A percentile compares a stretch with the other conserved stretches of the same genome.
These are phyloP conservation scores for Citrus cavaleriei DNA, from an alignment of 345 rosid species.

Conservation along the genomic window DNA sequence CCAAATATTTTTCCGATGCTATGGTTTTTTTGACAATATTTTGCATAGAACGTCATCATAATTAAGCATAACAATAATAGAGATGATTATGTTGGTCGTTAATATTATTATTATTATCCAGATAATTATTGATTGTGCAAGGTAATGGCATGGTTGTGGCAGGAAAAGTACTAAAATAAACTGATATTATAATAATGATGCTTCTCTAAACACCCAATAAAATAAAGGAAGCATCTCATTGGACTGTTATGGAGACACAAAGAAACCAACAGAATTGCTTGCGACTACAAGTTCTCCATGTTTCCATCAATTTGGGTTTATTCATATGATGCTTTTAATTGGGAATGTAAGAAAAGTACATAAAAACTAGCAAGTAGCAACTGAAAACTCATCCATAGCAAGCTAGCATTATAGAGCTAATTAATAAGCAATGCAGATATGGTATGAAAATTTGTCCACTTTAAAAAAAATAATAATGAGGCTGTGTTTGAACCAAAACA, in stretches of 20 bases:
- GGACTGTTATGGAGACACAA: background rate
- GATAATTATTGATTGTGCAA: background rate
- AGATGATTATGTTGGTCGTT: constrained; percentile 8
- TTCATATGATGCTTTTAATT: background rate
- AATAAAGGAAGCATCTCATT: constrained; percentile 11
- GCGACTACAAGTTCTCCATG: constrained; percentile 2
- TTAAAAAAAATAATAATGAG: no score
- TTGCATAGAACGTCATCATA: background rate
- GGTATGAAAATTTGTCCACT: no score
- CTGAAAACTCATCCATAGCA: no score
- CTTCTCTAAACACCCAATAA: background rate
- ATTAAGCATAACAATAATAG: background rate
- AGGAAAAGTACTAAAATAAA: background rate
- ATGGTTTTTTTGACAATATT: constrained; percentile 3
- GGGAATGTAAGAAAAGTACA: background rate
- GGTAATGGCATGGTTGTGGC: constrained; percentile 7
- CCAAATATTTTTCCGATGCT: background rate
- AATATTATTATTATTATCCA: background rate
- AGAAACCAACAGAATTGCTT: constrained; percentile 16
- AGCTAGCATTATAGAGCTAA: no score
- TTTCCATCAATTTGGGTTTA: constrained; percentile 8
- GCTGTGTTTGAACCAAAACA: no score
- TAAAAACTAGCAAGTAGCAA: no score
- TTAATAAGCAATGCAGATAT: no score
- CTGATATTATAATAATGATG: background rate